phyloP scores from a whole-genome alignment of 768 basidiomycete species.

The Cyathus striatus region DNA sequence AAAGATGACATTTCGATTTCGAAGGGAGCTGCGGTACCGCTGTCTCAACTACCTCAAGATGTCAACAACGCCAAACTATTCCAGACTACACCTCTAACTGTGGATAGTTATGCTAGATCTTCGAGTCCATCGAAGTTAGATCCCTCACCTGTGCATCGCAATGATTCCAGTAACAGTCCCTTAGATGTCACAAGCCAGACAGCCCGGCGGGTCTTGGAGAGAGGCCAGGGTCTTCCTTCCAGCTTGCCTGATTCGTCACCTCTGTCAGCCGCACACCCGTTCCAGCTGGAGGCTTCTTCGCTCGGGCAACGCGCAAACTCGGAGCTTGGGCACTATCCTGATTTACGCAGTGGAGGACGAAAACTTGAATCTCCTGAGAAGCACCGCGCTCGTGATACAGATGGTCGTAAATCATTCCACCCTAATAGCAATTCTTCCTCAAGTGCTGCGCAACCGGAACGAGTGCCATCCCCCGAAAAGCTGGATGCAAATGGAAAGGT shows the following conservation, averaged over 20 bases:
- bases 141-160: constrained; percentile 40
- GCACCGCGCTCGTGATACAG: constrained; percentile 42
- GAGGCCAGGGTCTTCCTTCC: constrained; percentile 39
- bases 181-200: constrained; percentile 31
- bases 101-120: constrained; percentile 33
- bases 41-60: constrained; percentile 53
- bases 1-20: constrained; percentile 54
- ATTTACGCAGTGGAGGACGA: constrained; percentile 35
- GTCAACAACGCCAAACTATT: constrained; percentile 54
- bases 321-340: constrained; percentile 77
- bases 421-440: constrained; percentile 49
- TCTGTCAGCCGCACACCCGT: constrained; percentile 55
- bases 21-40: constrained; percentile 47
- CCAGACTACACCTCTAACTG: constrained; percentile 30
- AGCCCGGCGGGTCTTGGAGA: constrained; percentile 37
- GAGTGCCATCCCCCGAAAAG: constrained; percentile 47
- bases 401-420: constrained; percentile 60
- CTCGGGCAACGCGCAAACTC: constrained; percentile 64
- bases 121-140: constrained; percentile 52
- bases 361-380: constrained; percentile 52
- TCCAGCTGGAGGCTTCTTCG: constrained; percentile 28
- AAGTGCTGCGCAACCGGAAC: constrained; percentile 32
- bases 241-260: constrained; percentile 52
- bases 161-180: constrained; percentile 16
- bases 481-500: constrained; percentile 56